Conservation (phyloP, 73 alveolate species). For the Tetrahymena thermophila region DNA sequence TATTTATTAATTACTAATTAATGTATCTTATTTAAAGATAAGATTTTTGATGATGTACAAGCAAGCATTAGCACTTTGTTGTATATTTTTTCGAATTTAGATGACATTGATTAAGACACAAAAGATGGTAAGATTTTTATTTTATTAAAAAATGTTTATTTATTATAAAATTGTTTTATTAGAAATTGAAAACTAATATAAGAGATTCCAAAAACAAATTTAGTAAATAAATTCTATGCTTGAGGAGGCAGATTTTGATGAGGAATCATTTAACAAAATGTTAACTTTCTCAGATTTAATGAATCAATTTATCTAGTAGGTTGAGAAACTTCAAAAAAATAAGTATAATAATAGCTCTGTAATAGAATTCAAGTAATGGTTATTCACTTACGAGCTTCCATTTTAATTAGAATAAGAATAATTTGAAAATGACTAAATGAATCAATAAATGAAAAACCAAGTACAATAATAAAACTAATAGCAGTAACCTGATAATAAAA, state of each 20-base stretch:
- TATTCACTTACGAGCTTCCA: not conserved
- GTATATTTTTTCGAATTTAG: not conserved
- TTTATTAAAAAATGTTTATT: not conserved
- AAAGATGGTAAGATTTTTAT: not conserved
- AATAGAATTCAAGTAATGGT: not conserved
- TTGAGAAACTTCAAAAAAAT: not conserved
- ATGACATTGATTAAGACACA: not conserved
- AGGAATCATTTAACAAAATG: not conserved
- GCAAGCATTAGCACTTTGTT: not conserved
- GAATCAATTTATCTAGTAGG: not conserved
- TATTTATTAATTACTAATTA: too few species aligned
- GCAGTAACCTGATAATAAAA: not conserved
- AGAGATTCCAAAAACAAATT: not conserved
- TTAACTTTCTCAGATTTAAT: not conserved
- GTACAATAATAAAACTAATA: not conserved
- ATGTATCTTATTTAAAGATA: not conserved
- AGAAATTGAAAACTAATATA: not conserved
- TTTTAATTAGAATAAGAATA: not conserved
- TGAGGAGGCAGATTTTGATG: not conserved
- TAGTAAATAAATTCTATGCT: not conserved
- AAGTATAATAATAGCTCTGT: not conserved
- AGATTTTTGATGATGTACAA: not conserved
- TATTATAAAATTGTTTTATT: not conserved
- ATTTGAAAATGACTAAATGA: not conserved
- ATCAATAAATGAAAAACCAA: not conserved